Evolutionary conservation across 805 yeast genomes (phyloP), one percentile per base, ranked within the genome.

Genomic region (Monosporozyma aquatica): DNA sequence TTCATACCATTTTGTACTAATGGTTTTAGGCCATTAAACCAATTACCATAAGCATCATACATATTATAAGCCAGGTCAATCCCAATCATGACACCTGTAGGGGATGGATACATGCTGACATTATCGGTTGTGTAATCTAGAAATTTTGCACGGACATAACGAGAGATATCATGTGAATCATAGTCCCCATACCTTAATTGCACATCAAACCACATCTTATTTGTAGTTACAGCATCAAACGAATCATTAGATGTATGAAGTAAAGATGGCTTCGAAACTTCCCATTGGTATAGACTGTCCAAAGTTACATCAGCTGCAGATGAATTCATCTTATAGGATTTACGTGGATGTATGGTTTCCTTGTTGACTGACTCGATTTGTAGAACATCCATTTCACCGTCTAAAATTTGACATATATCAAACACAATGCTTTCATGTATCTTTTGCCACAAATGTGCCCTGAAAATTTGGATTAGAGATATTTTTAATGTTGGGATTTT

Each of bases 391-490:
- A 87, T 66, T 59, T 92, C 95, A 40, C 80, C 79, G 61, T 92
- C 98, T 18, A 92, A 66, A 14, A 87, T 90, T 57, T 89, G 97
- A 54, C 96, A 87, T 24, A 92, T 54, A 68, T 92, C 98, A 58
- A 86, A 85, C 3, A 92, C 96, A 38, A 92, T 70, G 63, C 94
- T 82, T 64, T 92, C 99, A 60, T 92, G 99, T 42, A 92, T 92
- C 62, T 94, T 92, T 61, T 92, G 99, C 99, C 99, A 92, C 55
- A 92, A 74, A 68, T 92, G 99, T 0, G 98, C 97, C 43, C 99
- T 72, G 73, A 92, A 92, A 3, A 92, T 87, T 60, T 92, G 99
- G 59, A 92, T 89, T 48, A 90, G 71, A 1, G 98, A 90, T 23
- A 92, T 92, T 62, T 92, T 92, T 56, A 92, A 69, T 0, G 99